A percentile compares a stretch with the other conserved stretches of the same genome.
phyloP scores from a whole-genome alignment of 768 basidiomycete genomes.

The Gautieria morchelliformis region DNA sequence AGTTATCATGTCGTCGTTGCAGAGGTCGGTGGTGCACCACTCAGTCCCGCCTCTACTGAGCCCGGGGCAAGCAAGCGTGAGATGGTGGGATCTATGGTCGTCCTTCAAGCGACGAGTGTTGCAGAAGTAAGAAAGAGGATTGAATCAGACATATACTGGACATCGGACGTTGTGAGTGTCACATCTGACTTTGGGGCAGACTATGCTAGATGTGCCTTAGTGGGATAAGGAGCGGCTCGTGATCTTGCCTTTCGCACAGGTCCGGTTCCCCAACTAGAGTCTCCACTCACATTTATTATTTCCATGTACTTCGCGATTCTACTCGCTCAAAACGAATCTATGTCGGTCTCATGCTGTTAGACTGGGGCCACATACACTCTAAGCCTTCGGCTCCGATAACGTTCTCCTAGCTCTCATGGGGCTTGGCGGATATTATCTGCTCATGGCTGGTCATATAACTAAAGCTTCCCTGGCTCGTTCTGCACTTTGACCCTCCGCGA shows the following conservation, averaged over 20 bases:
- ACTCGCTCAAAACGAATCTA: no score
- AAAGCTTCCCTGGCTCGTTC: no score
- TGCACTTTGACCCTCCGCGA: no score
- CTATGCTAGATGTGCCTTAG: not conserved
- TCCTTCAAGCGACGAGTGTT: slow-evolving; percentile 44
- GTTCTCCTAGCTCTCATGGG: no score
- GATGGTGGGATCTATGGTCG: slow-evolving; percentile 50
- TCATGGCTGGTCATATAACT: no score
- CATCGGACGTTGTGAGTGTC: slow-evolving; percentile 30
- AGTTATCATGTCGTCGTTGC: not conserved
- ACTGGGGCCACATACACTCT: no score
- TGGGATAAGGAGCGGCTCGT: not conserved
- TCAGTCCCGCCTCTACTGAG: slow-evolving; percentile 43
- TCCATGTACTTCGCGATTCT: no score
- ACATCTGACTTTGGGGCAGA: not conserved
- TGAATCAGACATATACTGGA: slow-evolving; percentile 35
- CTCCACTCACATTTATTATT: no score
- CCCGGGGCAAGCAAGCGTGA: slow-evolving; percentile 37
- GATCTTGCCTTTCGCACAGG: not conserved
- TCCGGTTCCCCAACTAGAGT: no score
- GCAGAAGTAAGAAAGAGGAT: slow-evolving; percentile 33
- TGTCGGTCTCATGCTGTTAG: no score
- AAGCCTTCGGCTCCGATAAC: no score
- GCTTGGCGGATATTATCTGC: no score
- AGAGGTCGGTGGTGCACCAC: slow-evolving; percentile 51